Conservation (phyloP, 257 asterid species). For the Ballota nigra region DNA sequence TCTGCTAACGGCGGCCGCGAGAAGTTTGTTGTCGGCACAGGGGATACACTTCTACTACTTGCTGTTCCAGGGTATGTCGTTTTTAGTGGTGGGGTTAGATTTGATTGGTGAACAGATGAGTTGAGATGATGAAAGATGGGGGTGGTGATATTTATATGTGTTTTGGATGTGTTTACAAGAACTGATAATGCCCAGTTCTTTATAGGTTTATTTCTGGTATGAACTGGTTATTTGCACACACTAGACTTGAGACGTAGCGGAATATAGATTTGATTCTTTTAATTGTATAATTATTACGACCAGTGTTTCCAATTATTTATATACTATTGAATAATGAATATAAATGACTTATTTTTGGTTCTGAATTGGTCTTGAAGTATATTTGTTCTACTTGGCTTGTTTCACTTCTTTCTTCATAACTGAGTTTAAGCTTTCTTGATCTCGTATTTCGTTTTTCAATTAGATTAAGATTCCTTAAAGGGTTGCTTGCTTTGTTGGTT, state of each 20-base stretch:
- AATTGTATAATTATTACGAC: slow-evolving; percentile 38
- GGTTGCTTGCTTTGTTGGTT: too few relatives aligned
- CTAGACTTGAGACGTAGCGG: slow-evolving; percentile 25
- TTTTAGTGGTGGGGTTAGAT: slow-evolving; percentile 81
- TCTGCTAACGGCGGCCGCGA: slow-evolving; percentile 76
- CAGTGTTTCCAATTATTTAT: slow-evolving; percentile 23
- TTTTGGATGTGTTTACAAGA: slow-evolving; percentile 29
- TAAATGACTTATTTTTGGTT: slow-evolving; percentile 4
- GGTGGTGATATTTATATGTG: slow-evolving; percentile 20
- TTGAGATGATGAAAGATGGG: slow-evolving; percentile 28
- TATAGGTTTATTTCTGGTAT: slow-evolving; percentile 18
- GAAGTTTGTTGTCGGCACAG: slow-evolving; percentile 79
- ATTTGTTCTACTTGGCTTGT: neutral
- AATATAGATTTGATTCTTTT: slow-evolving; percentile 44
- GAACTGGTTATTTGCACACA: slow-evolving; percentile 29
- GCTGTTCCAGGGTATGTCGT: slow-evolving; percentile 83
- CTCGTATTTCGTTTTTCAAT: too few relatives aligned
- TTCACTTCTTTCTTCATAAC: too few relatives aligned
- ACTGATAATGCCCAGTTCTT: slow-evolving; percentile 20
- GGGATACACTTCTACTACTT: slow-evolving; percentile 91
- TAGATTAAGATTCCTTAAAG: too few relatives aligned
- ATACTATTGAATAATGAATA: slow-evolving; percentile 30
- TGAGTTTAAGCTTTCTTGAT: too few relatives aligned
- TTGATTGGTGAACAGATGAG: slow-evolving; percentile 87
- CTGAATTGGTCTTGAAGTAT: neutral